A percentile compares a stretch with the other conserved stretches of the same genome.
Evolutionary conservation across 768 basidiomycete species (phyloP).

Genomic region (Kwoniella sp.): DNA sequence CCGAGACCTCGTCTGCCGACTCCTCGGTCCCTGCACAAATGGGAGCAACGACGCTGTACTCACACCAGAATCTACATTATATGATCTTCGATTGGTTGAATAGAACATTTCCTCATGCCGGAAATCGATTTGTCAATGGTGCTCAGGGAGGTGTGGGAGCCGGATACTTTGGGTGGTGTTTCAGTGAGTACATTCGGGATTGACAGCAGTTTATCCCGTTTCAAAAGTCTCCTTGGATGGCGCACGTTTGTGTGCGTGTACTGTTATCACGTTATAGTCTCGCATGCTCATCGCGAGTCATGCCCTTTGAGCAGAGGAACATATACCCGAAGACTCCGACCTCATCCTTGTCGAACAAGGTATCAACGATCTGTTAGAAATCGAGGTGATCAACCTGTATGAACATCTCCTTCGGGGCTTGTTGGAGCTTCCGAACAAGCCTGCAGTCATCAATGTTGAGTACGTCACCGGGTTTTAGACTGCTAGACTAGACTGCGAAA

Average conservation of each 20-base stretch:
- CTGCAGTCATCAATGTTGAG: constrained; percentile 52
- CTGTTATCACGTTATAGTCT: too few species aligned
- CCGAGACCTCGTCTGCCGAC: not conserved
- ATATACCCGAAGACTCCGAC: constrained; percentile 45
- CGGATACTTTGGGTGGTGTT: constrained; percentile 47
- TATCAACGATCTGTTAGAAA: constrained; percentile 44
- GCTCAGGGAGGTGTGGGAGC: constrained; percentile 48
- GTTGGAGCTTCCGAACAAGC: constrained; percentile 34
- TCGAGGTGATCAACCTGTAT: constrained; percentile 34
- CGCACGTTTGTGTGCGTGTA: too few species aligned
- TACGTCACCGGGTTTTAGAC: constrained; percentile 17
- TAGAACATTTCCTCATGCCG: constrained; percentile 38
- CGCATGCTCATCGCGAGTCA: too few species aligned
- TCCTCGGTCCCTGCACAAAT: constrained; percentile 7
- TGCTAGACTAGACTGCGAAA: too few species aligned
- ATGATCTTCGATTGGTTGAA: constrained; percentile 51
- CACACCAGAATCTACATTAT: constrained; percentile 49
- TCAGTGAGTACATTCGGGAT: constrained; percentile 33
- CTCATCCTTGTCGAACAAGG: constrained; percentile 46
- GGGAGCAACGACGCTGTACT: constrained; percentile 44
- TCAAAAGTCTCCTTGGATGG: too few species aligned
- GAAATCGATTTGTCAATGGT: constrained; percentile 44
- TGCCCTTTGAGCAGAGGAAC: constrained; percentile 35
- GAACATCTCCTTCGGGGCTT: constrained; percentile 38
- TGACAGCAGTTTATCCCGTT: too few species aligned